Evolutionary conservation across 306 rosid genomes (phyloP).

Genomic region (Astragalus glycyphyllos): DNA sequence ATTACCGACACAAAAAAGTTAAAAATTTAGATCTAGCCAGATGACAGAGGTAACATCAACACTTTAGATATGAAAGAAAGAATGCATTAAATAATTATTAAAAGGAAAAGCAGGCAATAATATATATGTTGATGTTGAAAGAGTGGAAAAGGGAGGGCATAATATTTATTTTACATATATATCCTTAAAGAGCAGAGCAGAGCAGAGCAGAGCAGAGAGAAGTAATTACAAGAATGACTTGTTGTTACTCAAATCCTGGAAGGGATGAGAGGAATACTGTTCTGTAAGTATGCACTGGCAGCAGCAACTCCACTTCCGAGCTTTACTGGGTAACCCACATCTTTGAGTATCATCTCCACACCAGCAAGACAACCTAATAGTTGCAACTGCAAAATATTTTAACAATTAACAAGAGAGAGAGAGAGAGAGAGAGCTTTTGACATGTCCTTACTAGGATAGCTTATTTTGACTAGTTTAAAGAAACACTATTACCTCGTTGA

Average conservation of each 20-base stretch:
- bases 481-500: conserved; percentile 85
- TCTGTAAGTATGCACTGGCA: conserved; percentile 83
- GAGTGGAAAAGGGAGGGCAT: conserved; percentile 48
- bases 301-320: conserved; percentile 98
- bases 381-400: conserved; percentile 73
- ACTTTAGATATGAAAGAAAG: conserved; percentile 34
- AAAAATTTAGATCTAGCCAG: too few species aligned
- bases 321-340: conserved; percentile 94
- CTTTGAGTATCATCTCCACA: conserved; percentile 96
- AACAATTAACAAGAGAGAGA: conserved; percentile 21
- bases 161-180: conserved; percentile 62
- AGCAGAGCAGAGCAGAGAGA: conserved; percentile 46
- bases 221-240: conserved; percentile 45
- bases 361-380: conserved; percentile 98
- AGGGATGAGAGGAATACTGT: conserved; percentile 82
- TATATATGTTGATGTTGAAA: conserved; percentile 44
- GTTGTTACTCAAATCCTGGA: conserved; percentile 75
- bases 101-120: conserved; percentile 36
- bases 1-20: too few species aligned
- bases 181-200: conserved; percentile 46
- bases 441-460: too few species aligned
- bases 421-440: too few species aligned
- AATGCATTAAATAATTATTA: conserved; percentile 37
- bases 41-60: too few species aligned
- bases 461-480: neutral